A percentile compares a stretch with the other conserved stretches of the same genome.
phyloP scores from a whole-genome alignment of 129 eudicot species.

The Pulicaria dysenterica region DNA sequence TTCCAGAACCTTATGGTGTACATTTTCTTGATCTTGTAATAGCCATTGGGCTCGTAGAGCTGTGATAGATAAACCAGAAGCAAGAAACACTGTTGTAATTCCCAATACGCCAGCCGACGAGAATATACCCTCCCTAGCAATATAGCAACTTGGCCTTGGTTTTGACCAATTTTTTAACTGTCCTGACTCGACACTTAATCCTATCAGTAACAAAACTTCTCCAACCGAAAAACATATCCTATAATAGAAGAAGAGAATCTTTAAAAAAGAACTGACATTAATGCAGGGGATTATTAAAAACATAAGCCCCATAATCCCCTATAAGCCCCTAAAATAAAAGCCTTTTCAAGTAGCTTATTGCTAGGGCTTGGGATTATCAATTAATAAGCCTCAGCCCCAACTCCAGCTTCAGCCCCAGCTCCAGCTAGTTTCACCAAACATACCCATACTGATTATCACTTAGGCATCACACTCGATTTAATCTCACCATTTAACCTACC shows the following conservation, averaged over 20 bases:
- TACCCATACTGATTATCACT: no score
- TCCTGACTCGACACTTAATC: constrained; percentile 82
- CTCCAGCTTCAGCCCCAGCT: no score
- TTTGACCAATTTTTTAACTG: constrained; percentile 64
- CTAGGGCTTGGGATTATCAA: no score
- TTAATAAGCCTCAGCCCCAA: no score
- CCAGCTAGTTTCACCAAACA: no score
- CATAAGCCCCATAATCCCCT: no score
- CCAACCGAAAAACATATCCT: constrained; percentile 77
- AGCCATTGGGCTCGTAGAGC: constrained; percentile 58
- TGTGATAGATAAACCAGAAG: constrained; percentile 67
- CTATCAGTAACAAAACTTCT: constrained; percentile 67
- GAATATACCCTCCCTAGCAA: constrained; percentile 61
- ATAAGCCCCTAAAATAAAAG: no score
- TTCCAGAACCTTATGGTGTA: constrained; percentile 55
- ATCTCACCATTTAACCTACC: no score
- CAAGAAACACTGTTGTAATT: constrained; percentile 59
- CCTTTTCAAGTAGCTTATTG: no score
- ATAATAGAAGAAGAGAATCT: background rate
- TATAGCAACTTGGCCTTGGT: constrained; percentile 54
- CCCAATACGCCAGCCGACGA: constrained; percentile 81
- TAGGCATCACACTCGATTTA: no score
- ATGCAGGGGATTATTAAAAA: no score
- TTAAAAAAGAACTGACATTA: no score
- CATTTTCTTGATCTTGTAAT: constrained; percentile 45